Evolutionary conservation across 2,329 filamentous ascomycete genomes (phyloP), one percentile per base, ranked within the genome.

Genomic region (Falciphora oryzae): DNA sequence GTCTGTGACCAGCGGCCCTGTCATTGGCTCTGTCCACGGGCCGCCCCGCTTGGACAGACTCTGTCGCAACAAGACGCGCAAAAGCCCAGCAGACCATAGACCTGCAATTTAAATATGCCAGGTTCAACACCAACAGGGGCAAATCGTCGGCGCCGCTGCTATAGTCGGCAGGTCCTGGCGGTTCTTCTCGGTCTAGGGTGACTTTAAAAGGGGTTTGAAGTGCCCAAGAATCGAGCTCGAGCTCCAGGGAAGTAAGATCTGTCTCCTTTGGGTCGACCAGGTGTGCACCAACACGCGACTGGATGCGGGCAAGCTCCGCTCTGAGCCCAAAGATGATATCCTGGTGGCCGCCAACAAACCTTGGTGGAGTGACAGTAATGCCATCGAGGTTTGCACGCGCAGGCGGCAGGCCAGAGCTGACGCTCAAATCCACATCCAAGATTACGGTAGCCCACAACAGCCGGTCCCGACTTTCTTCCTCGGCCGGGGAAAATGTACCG

Each of bases 11-110:
- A 10, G 22, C 53, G 22, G 22, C 53, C 25, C 25, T 57, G 53
- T 57, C 53, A 3, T 57, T 13, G 22, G 25, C 18, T n/a, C 7
- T n/a, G 53, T 57, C 53, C 22, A 57, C 13, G 4, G 18, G 25
- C 5, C 14, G 6, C 13, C 25, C 22, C 2, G 53, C 22, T 27
- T 3, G 53, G 10, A 35, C 14, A 32, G 27, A 2, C 29, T 57
- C 53, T 16, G 22, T n/a, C 22, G 22, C 53, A 25, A 59, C 58
- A 50, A 44, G 65, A 14, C 62, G 65, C 22, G 57, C 59, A 31
- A 44, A 57, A 18, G 65, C 59, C 65, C 65, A 66, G 62, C 50
- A 60, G 35, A 66, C 27, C 56, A 57, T 64, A 53, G n/a, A 61
- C 8, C 56, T 32, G 56, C 59, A 18, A 32, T 59, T 64, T 25